Conservation (phyloP, 441 rosid species). For the Theobroma grandiflorum region DNA sequence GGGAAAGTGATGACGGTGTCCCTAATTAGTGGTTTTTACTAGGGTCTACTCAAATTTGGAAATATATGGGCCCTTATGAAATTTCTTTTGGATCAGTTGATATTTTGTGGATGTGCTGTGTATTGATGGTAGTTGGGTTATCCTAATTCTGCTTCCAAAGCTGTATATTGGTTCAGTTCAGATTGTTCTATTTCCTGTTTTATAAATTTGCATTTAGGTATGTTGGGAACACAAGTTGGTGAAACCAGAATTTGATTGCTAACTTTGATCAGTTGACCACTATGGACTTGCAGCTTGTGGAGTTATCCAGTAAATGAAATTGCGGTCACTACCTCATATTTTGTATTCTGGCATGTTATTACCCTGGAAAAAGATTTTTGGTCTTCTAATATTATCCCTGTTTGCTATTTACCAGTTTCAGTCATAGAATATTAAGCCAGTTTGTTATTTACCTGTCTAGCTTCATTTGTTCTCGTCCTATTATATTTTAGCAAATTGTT, state of each 20-base stretch:
- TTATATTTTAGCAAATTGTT: not conserved
- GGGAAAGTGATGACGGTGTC: not conserved
- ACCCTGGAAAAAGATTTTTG: not conserved
- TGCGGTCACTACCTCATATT: not conserved
- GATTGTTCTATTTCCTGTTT: not conserved
- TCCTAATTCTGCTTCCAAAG: not conserved
- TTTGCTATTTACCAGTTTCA: not conserved
- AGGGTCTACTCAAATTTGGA: not conserved
- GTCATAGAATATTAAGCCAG: not conserved
- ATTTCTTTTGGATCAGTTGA: not conserved
- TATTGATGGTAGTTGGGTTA: not conserved
- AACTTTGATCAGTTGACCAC: not conserved
- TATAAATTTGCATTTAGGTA: not conserved
- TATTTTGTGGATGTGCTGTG: not conserved
- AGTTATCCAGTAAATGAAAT: not conserved
- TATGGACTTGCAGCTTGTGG: not conserved
- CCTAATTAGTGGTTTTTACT: not conserved
- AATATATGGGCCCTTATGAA: not conserved
- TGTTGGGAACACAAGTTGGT: not conserved
- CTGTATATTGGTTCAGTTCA: not conserved
- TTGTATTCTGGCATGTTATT: not conserved
- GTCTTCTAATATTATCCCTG: not conserved
- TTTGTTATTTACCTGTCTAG: not conserved
- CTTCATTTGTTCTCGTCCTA: not conserved
- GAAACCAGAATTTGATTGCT: not conserved